Evolutionary conservation across 208 protist genomes (phyloP).

Genomic region (Crithidia acanthocephali): DNA sequence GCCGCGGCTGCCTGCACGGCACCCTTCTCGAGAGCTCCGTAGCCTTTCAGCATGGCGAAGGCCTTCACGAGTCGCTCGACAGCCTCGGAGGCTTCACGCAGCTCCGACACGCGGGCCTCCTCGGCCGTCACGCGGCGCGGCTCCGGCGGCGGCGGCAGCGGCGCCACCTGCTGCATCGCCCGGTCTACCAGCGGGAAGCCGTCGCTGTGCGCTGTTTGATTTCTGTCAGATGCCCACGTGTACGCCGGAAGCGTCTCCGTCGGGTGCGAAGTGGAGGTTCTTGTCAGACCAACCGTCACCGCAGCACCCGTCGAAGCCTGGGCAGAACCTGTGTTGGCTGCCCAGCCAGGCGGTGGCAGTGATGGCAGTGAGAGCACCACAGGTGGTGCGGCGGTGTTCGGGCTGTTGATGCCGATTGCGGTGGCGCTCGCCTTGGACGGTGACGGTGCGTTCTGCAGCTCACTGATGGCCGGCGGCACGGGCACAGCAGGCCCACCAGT

Average conservation of each 20-base stretch:
- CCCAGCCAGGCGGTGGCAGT: conserved; percentile 28
- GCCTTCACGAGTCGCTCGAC: conserved; percentile 84
- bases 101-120: conserved; percentile 53
- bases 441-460: not conserved
- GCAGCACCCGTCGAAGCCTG: not conserved
- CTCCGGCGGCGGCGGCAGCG: conserved; percentile 41
- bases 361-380: conserved; percentile 13
- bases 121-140: conserved; percentile 15
- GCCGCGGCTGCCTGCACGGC: not conserved
- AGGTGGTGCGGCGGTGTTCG: not conserved
- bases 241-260: not conserved
- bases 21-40: conserved; percentile 35
- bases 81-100: conserved; percentile 83
- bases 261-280: no score
- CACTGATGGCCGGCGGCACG: not conserved
- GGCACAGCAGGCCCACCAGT: not conserved
- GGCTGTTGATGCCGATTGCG: not conserved
- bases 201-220: not conserved
- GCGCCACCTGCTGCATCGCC: conserved; percentile 19
- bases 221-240: not conserved
- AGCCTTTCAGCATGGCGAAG: conserved; percentile 69
- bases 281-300: not conserved
- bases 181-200: not conserved
- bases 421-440: not conserved
- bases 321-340: not conserved